Percentiles rank a stretch among this genome's conserved stretches.
phyloP scores from a whole-genome alignment of 257 asterid species.

The Plectranthus barbatus region DNA sequence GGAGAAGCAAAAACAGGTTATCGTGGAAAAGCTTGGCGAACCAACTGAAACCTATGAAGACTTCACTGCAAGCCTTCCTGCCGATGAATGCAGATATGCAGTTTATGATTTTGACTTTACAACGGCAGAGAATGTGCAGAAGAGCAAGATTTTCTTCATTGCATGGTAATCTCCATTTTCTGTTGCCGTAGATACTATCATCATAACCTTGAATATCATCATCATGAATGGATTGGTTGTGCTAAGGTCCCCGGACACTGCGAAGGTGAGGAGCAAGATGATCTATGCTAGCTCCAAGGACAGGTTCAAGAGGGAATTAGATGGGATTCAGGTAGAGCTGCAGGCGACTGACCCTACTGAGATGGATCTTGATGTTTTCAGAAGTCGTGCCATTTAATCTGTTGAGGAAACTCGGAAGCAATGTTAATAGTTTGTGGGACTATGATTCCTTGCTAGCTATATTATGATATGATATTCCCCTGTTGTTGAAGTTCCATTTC shows the following conservation, averaged over 20 bases:
- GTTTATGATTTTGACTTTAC: slow-evolving; percentile 30
- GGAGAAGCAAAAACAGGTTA: slow-evolving; percentile 37
- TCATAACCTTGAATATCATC: too few species aligned
- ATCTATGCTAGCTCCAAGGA: slow-evolving; percentile 45
- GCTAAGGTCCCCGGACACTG: slow-evolving; percentile 43
- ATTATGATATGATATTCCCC: too few species aligned
- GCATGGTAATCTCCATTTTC: slow-evolving; percentile 26
- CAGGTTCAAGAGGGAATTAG: slow-evolving; percentile 47
- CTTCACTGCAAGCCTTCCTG: slow-evolving; percentile 32
- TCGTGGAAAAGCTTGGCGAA: slow-evolving; percentile 37
- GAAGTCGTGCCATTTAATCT: slow-evolving; percentile 32
- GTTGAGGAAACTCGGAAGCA: slow-evolving; percentile 12
- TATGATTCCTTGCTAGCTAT: too few species aligned
- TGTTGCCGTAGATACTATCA: neutral
- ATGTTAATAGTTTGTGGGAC: slow-evolving; percentile 15
- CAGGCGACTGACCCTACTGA: slow-evolving; percentile 52
- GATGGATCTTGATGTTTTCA: slow-evolving; percentile 40
- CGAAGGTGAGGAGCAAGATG: slow-evolving; percentile 48
- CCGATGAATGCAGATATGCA: slow-evolving; percentile 36
- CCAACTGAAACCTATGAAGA: slow-evolving; percentile 31
- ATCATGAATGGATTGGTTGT: neutral
- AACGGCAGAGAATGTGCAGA: slow-evolving; percentile 32
- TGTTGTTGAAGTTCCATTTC: too few species aligned
- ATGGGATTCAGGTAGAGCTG: slow-evolving; percentile 42
- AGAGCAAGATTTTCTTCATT: slow-evolving; percentile 37